Percentiles rank a stretch among this genome's conserved stretches.
These are phyloP conservation scores for Fraxinus floribunda DNA, from an alignment of 305 asterid genomes.

Conservation along the genomic window DNA sequence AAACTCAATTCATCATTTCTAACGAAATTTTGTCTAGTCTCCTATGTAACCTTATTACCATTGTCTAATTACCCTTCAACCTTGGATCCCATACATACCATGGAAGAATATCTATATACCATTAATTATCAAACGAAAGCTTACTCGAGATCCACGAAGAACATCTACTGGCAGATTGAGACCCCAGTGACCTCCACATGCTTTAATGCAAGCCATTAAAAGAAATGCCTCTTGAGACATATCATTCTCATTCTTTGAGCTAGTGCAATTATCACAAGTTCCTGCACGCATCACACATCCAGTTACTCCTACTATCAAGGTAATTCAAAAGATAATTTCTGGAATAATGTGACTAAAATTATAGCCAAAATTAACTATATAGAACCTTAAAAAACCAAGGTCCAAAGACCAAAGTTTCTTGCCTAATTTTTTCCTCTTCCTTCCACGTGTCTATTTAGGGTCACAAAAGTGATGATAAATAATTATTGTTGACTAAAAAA, in stretches of 20 bases:
- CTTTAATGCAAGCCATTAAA: conserved; percentile 75
- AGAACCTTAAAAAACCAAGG: not conserved
- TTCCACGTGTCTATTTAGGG: conserved; percentile 7
- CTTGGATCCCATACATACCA: not conserved
- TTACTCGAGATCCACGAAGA: conserved; percentile 97
- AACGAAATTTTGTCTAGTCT: conserved; percentile 1
- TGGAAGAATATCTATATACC: conserved; percentile 13
- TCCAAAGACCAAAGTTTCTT: not conserved
- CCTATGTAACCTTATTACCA: conserved; percentile 9
- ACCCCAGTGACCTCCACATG: conserved; percentile 89
- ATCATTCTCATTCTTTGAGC: conserved; percentile 62
- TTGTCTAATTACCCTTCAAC: not conserved
- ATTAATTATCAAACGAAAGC: conserved; percentile 30
- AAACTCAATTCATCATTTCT: conserved; percentile 10
- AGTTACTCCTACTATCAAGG: conserved; percentile 8
- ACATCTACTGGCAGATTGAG: conserved; percentile 87
- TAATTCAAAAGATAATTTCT: conserved; percentile 17
- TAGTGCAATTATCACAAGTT: conserved; percentile 90
- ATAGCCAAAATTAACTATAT: not conserved
- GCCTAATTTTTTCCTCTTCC: not conserved
- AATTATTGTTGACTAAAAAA: not conserved
- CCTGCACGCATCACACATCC: conserved; percentile 49
- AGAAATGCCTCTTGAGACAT: conserved; percentile 92
- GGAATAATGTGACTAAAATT: conserved; percentile 10
- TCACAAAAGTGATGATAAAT: not conserved